These are phyloP conservation scores for Saccharum hybrid DNA, from an alignment of 202 grass and related monocot genomes.

Conservation along the genomic window DNA sequence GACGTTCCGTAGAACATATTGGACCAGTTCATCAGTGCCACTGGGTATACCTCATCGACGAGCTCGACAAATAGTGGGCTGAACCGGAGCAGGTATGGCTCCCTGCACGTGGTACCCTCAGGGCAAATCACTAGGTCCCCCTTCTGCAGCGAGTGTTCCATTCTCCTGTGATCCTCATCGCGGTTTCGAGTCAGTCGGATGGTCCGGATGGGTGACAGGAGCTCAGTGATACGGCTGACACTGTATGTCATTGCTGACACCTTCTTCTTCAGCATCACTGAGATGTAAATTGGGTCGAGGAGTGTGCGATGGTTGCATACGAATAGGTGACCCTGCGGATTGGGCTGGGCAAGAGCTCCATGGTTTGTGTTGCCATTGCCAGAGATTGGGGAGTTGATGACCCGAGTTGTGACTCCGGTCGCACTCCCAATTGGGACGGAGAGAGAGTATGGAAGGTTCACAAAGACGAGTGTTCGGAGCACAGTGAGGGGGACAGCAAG, in stretches of 20 bases:
- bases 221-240: constrained; percentile 65
- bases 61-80: constrained; percentile 74
- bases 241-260: constrained; percentile 70
- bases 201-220: constrained; percentile 71
- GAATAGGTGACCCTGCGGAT: constrained; percentile 46
- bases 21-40: constrained; percentile 62
- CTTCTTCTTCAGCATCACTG: constrained; percentile 60
- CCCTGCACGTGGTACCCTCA: constrained; percentile 82
- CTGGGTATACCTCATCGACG: constrained; percentile 55
- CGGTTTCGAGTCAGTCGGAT: constrained; percentile 59
- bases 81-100: constrained; percentile 74
- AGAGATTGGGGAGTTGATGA: constrained; percentile 37
- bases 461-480: constrained; percentile 60
- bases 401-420: constrained; percentile 56
- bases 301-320: constrained; percentile 93
- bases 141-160: constrained; percentile 51
- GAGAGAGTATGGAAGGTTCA: constrained; percentile 57
- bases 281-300: constrained; percentile 83
- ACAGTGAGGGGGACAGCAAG: constrained; percentile 54
- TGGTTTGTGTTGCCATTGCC: not conserved
- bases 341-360: not conserved
- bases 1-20: constrained; percentile 82
- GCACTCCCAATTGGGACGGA: constrained; percentile 50
- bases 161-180: constrained; percentile 59
- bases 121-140: constrained; percentile 83